These are phyloP conservation scores for Eimeria sp. DNA, from an alignment of 169 alveolate species.

Conservation along the genomic window DNA sequence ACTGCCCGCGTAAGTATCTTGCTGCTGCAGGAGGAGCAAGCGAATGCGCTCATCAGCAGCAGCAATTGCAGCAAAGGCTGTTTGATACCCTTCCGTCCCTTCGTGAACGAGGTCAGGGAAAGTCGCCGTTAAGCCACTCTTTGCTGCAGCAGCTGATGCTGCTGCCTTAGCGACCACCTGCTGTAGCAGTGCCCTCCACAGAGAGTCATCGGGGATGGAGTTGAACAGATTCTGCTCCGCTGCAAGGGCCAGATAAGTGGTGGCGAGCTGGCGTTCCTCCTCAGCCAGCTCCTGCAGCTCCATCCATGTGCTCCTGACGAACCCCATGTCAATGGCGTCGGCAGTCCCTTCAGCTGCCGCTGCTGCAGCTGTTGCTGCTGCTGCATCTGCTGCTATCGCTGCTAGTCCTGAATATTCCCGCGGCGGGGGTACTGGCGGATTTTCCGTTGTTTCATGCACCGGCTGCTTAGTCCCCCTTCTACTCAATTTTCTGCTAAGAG, in stretches of 20 bases:
- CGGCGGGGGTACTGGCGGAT: slow-evolving; percentile 12
- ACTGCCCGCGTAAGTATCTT: slow-evolving; percentile 61
- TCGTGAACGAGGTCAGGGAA: slow-evolving; percentile 11
- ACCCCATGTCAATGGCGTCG: slow-evolving; percentile 39
- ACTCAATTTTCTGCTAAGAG: background rate
- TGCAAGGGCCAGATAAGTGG: slow-evolving; percentile 19
- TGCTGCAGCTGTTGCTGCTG: slow-evolving; percentile 50
- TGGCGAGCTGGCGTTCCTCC: slow-evolving; percentile 50
- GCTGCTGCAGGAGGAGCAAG: slow-evolving; percentile 62
- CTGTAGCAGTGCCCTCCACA: slow-evolving; percentile 64
- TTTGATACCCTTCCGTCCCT: slow-evolving; percentile 39
- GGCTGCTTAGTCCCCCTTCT: background rate
- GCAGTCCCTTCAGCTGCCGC: slow-evolving; percentile 62
- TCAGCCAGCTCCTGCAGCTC: slow-evolving; percentile 53
- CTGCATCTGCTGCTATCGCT: slow-evolving; percentile 46
- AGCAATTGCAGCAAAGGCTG: slow-evolving; percentile 26
- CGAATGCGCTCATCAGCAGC: slow-evolving; percentile 64
- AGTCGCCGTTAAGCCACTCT: slow-evolving; percentile 18
- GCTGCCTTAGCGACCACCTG: slow-evolving; percentile 38
- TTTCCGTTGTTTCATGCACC: background rate
- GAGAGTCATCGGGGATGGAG: slow-evolving; percentile 32
- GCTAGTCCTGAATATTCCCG: slow-evolving; percentile 4
- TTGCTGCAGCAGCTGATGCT: slow-evolving; percentile 48
- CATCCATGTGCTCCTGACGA: slow-evolving; percentile 2
- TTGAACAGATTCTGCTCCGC: slow-evolving; percentile 18